Percentiles rank a stretch among this genome's conserved stretches.
Conservation (phyloP, 768 basidiomycete genomes). For the Podaxis pistillaris region DNA sequence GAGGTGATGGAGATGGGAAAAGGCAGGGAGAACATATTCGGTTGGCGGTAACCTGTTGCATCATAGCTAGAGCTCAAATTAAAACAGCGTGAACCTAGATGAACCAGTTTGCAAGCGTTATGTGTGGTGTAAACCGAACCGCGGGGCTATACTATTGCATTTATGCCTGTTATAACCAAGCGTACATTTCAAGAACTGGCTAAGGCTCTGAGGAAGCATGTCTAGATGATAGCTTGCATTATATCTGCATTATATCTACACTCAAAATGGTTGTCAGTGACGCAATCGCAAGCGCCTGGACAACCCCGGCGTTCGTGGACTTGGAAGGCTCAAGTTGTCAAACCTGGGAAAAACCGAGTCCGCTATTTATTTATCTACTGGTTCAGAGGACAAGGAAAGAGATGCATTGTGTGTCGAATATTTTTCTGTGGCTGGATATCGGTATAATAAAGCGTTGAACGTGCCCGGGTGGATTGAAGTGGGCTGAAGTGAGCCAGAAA, state of each 20-base stretch:
- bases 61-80: conserved; percentile 4
- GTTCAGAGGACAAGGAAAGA: neutral
- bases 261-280: neutral
- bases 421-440: neutral
- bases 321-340: neutral
- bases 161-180: neutral
- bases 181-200: neutral
- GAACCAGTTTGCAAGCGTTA: conserved; percentile 4
- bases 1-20: neutral
- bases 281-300: neutral
- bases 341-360: neutral
- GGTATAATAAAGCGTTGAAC: neutral
- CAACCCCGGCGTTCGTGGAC: neutral
- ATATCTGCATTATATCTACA: neutral
- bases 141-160: neutral
- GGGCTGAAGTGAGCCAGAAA: conserved; percentile 14
- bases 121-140: neutral
- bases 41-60: neutral
- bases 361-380: neutral
- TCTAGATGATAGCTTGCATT: neutral
- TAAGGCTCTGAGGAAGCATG: neutral
- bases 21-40: conserved; percentile 6
- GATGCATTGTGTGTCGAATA: neutral
- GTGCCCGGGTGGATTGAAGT: neutral
- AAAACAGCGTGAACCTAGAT: neutral